Evolutionary conservation across 108 stramenopile genomes (phyloP), one percentile per base, ranked within the genome.

Genomic region (Cylindrotheca closterium): DNA sequence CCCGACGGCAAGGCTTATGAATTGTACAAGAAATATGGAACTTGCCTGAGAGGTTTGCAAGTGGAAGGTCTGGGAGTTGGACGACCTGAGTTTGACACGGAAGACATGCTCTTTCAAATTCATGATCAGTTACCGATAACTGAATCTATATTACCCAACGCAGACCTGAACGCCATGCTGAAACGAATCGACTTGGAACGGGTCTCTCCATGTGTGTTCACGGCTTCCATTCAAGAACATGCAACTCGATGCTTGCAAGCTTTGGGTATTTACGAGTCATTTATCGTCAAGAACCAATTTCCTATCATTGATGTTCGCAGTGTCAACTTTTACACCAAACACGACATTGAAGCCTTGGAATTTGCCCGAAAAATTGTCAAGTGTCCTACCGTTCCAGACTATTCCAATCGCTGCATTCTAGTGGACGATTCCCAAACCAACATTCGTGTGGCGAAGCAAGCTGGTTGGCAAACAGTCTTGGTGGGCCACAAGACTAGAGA

Each of bases 321-420:
- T n/a, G 82, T 79, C 54, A 60, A 76, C 17, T 63, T 84, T 7
- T 71, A 65, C 34, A 88, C 86, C 46, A 88, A 88, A 45, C 86
- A 88, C 54, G 63, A 71, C 8, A 37, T 0, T 7, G 27, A 56
- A 24, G 59, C 80, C 27, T 84, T 88, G 68, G 50, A 64, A 12
- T 32, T 49, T 15, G 86, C 86, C n/a, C 78, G 82, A 83, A 54
- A 67, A 12, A 65, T 80, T 32, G 81, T 79, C 2, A 73, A 63
- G 3, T n/a, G n/a, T n/a, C 51, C 79, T 0, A 2, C 30, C 15
- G 58, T 80, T 66, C 75, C 75, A 21, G n/a, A n/a, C n/a, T n/a
- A n/a, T n/a, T n/a, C n/a, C n/a, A 68, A 67, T 37, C 22, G 31
- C 12, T 82, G 80, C 58, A 10, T 88, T 1, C 77, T 88, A 53